Conservation (phyloP, 2,329 filamentous ascomycete species). For the Cladorrhinum sp. region DNA sequence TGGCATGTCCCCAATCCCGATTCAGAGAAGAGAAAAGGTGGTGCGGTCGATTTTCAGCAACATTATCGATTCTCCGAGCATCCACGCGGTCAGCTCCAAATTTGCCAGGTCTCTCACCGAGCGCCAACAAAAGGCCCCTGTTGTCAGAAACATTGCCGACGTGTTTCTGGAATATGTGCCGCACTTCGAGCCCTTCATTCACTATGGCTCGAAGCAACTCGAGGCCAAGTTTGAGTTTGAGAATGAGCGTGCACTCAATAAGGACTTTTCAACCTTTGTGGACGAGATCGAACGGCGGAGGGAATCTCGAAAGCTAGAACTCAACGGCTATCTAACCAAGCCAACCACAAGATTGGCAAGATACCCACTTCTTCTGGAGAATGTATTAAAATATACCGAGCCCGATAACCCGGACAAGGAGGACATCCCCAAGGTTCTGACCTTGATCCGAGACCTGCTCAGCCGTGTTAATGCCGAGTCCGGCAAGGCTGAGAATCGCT, state of each 20-base stretch:
- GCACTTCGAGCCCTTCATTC: conserved; percentile 92
- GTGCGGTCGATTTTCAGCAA: conserved; percentile 95
- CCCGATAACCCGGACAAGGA: conserved; percentile 86
- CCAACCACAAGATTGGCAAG: conserved; percentile 91
- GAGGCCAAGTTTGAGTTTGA: conserved; percentile 98
- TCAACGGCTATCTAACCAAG: conserved; percentile 97
- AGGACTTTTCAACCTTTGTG: conserved; percentile 83
- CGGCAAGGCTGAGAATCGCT: conserved; percentile 95
- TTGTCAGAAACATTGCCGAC: conserved; percentile 87
- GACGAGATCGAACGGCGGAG: conserved; percentile 95
- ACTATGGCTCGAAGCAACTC: conserved; percentile 91
- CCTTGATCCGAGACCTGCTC: conserved; percentile 81
- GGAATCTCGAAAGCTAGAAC: conserved; percentile 91
- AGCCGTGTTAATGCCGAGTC: conserved; percentile 90
- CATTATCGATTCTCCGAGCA: conserved; percentile 75
- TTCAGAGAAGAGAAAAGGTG: conserved; percentile 82
- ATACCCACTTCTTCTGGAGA: conserved; percentile 88
- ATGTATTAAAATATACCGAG: conserved; percentile 86
- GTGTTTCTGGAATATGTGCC: conserved; percentile 91
- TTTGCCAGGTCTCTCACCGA: conserved; percentile 86
- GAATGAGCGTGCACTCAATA: conserved; percentile 85
- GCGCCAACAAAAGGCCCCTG: conserved; percentile 83
- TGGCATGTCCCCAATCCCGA: conserved; percentile 74
- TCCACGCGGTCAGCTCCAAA: conserved; percentile 84
- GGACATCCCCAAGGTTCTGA: conserved; percentile 86